These are phyloP conservation scores for Fraxinus angustifolia DNA, from an alignment of 305 asterid genomes.

Conservation along the genomic window DNA sequence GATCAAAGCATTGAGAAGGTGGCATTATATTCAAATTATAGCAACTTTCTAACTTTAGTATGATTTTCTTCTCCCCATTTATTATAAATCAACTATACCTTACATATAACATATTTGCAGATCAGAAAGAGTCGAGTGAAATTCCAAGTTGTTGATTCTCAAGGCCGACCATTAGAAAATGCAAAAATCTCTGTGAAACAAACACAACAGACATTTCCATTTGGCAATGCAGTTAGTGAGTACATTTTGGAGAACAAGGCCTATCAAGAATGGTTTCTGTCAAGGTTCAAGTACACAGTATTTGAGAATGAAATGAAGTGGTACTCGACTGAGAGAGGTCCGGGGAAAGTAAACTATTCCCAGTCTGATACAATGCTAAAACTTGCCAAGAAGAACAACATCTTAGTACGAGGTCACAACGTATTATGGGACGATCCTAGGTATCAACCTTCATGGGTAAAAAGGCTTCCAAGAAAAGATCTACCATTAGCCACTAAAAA, in stretches of 20 bases:
- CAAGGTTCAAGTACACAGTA: conserved; percentile 38
- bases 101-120: conserved; percentile 11
- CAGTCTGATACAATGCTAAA: conserved; percentile 27
- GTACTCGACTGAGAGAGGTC: conserved; percentile 27
- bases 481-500: conserved; percentile 11
- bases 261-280: conserved; percentile 39
- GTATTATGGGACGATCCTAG: conserved; percentile 34
- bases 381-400: background rate
- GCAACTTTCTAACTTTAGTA: no score
- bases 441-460: conserved; percentile 29
- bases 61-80: background rate
- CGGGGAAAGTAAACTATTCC: conserved; percentile 28
- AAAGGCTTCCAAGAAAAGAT: conserved; percentile 1
- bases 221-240: conserved; percentile 35
- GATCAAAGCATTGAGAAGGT: conserved; percentile 49
- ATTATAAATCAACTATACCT: background rate
- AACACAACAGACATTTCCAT: conserved; percentile 18
- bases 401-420: conserved; percentile 40
- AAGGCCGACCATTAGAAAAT: conserved; percentile 31
- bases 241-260: conserved; percentile 26
- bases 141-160: conserved; percentile 32
- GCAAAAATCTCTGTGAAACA: conserved; percentile 29
- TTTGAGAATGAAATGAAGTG: conserved; percentile 55
- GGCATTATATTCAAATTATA: background rate
- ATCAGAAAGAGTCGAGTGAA: conserved; percentile 34